These are phyloP conservation scores for Penstemon barbatus DNA, from an alignment of 257 asterid species.

Conservation along the genomic window DNA sequence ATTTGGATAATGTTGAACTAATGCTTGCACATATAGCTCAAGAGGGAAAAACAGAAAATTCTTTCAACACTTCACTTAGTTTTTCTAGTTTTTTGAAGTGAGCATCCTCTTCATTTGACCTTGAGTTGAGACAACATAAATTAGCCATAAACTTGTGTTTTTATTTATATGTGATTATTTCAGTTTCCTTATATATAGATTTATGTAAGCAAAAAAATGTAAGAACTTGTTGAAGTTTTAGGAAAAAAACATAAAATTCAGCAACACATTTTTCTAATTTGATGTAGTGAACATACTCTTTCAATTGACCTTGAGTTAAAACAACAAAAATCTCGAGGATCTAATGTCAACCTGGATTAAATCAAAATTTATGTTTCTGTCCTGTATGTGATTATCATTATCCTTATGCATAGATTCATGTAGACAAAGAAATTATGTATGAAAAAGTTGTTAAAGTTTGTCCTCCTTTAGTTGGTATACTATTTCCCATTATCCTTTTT, in stretches of 20 bases:
- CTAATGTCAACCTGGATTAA: background rate
- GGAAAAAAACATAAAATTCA: too few species aligned
- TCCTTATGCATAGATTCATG: slow-evolving; percentile 6
- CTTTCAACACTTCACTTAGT: too few species aligned
- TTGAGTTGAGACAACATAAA: too few species aligned
- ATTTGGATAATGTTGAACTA: background rate
- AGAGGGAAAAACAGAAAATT: too few species aligned
- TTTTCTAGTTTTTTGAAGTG: too few species aligned
- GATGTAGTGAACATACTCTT: slow-evolving; percentile 6
- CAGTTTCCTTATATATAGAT: too few species aligned
- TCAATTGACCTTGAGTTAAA: slow-evolving; percentile 5
- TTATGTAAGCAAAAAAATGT: too few species aligned
- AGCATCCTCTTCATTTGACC: too few species aligned
- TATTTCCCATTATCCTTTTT: slow-evolving; percentile 16
- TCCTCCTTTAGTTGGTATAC: slow-evolving; percentile 11
- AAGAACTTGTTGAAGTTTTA: too few species aligned
- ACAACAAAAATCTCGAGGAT: slow-evolving; percentile 4
- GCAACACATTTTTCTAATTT: slow-evolving; percentile 3
- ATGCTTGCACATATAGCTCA: background rate
- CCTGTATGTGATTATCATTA: background rate
- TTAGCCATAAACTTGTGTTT: too few species aligned
- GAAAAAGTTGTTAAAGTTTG: slow-evolving; percentile 13
- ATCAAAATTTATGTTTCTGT: background rate
- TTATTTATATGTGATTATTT: too few species aligned
- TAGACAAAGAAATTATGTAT: background rate